phyloP scores from a whole-genome alignment of 2,329 filamentous ascomycete genomes.

The Cladosporium oxysporum region DNA sequence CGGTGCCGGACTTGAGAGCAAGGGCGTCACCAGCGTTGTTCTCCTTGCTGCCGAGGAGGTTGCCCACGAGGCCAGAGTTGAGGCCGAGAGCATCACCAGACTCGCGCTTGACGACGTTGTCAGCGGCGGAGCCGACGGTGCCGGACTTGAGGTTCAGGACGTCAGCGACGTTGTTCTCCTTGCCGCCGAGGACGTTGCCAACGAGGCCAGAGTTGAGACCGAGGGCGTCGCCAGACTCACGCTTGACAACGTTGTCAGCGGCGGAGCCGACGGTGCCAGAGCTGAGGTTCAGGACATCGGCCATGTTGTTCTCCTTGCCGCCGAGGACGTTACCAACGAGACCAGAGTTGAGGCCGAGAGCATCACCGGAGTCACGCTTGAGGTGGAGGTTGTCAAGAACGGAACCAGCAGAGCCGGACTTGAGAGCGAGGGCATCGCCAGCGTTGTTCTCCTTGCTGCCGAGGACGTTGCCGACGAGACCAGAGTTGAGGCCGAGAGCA shows the following conservation, averaged over 20 bases:
- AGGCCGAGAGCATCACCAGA: background rate
- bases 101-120: background rate
- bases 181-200: background rate
- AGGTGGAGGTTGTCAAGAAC: background rate
- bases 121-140: background rate
- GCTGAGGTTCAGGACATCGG: background rate
- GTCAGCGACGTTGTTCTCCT: background rate
- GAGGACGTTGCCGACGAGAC: background rate
- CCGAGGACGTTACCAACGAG: background rate
- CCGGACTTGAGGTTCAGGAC: background rate
- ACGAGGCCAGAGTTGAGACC: background rate
- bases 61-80: background rate
- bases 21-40: background rate
- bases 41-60: slow-evolving; percentile 1
- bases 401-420: background rate
- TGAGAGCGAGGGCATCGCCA: background rate
- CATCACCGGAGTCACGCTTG: background rate
- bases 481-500: slow-evolving; percentile 5
- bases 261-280: background rate
- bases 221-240: background rate
- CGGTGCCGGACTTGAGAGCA: background rate
- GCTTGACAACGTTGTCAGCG: background rate
- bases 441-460: background rate
- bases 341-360: background rate
- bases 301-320: background rate